Evolutionary conservation across 805 yeast species (phyloP).

Genomic region (Lipomyces yamadae): DNA sequence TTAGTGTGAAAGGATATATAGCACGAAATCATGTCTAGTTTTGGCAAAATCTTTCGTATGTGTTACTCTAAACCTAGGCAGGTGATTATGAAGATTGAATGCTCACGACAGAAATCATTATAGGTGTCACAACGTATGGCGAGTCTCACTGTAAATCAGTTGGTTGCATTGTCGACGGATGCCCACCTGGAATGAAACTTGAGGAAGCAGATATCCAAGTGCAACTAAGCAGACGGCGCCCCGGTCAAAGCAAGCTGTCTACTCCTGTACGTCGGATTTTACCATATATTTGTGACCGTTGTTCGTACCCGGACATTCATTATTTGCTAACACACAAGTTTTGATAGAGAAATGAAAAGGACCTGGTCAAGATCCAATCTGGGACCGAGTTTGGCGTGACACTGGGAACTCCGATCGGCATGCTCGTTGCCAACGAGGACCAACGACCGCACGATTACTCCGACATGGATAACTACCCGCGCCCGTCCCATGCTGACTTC

Average conservation of each 20-base stretch:
- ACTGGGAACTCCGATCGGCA: constrained; percentile 93
- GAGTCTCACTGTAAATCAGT: constrained; percentile 97
- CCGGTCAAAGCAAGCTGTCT: constrained; percentile 90
- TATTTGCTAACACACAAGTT: background rate
- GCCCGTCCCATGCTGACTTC: constrained; percentile 98
- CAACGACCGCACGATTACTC: constrained; percentile 96
- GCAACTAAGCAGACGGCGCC: constrained; percentile 94
- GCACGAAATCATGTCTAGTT: constrained; percentile 64
- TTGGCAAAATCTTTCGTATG: constrained; percentile 60
- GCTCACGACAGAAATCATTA: background rate
- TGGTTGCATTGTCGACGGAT: constrained; percentile 98
- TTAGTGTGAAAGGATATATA: background rate
- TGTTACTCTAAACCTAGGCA: constrained; percentile 8
- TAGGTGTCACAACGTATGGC: constrained; percentile 90
- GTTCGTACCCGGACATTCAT: background rate
- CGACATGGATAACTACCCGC: constrained; percentile 92
- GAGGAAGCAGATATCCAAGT: constrained; percentile 91
- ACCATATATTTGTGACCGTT: background rate
- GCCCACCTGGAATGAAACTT: constrained; percentile 90
- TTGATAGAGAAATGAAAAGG: constrained; percentile 77
- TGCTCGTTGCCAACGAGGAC: constrained; percentile 91
- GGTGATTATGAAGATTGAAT: background rate
- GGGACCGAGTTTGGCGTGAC: constrained; percentile 92
- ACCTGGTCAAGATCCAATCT: constrained; percentile 86
- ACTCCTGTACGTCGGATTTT: constrained; percentile 61